phyloP scores from a whole-genome alignment of 257 asterid species.

The Penstemon davidsonii region DNA sequence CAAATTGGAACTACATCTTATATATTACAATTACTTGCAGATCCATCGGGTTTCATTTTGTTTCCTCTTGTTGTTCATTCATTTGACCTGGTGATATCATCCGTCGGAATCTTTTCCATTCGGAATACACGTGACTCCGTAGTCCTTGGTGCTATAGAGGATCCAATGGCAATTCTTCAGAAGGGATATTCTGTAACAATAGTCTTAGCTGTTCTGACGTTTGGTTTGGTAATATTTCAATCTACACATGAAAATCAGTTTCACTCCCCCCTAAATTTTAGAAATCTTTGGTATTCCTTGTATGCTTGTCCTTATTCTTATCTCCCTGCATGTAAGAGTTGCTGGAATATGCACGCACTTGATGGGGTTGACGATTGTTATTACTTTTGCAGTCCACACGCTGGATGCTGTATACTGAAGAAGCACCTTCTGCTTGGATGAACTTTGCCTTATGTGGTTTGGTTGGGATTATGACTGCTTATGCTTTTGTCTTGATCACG shows the following conservation, averaged over 20 bases:
- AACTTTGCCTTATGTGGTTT: slow-evolving; percentile 94
- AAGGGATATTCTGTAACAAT: slow-evolving; percentile 92
- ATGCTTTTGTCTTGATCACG: slow-evolving; percentile 83
- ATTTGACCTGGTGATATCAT: slow-evolving; percentile 90
- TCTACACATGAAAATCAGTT: slow-evolving; percentile 25
- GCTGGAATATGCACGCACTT: slow-evolving; percentile 24
- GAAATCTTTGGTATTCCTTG: slow-evolving; percentile 11
- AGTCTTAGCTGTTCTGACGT: slow-evolving; percentile 81
- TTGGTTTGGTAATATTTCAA: slow-evolving; percentile 78
- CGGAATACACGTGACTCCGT: slow-evolving; percentile 74
- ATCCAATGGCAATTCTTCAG: slow-evolving; percentile 94
- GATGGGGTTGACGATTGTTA: slow-evolving; percentile 22
- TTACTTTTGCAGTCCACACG: slow-evolving; percentile 83
- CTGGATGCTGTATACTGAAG: slow-evolving; percentile 97
- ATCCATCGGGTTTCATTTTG: slow-evolving; percentile 95
- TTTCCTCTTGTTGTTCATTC: slow-evolving; percentile 99
- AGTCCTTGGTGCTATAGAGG: slow-evolving; percentile 69
- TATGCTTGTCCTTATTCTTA: slow-evolving; percentile 2
- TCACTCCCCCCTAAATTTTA: background rate
- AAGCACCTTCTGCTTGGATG: slow-evolving; percentile 98
- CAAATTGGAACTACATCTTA: slow-evolving; percentile 8
- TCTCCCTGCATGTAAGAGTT: background rate
- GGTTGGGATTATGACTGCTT: slow-evolving; percentile 95
- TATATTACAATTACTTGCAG: slow-evolving; percentile 53
- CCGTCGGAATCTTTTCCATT: slow-evolving; percentile 88